Evolutionary conservation across 352 stramenopile genomes (phyloP).

Genomic region (Halophytophthora batemanensis): DNA sequence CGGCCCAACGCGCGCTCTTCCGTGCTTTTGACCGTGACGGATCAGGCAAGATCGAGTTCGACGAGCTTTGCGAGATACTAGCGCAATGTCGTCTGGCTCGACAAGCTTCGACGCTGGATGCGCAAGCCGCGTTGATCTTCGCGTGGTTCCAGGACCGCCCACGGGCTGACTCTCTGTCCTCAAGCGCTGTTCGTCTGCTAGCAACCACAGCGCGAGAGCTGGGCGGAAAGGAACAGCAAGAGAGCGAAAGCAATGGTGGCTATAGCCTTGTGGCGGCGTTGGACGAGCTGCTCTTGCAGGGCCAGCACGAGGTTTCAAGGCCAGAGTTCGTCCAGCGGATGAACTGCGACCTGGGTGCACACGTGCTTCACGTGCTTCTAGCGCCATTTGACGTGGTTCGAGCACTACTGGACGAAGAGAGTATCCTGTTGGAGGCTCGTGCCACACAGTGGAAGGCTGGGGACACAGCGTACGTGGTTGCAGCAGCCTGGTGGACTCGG

Average conservation of each 20-base stretch:
- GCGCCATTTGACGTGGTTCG: slow-evolving; percentile 55
- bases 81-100: slow-evolving; percentile 29
- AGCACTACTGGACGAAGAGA: slow-evolving; percentile 39
- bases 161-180: slow-evolving; percentile 23
- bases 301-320: slow-evolving; percentile 16
- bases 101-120: slow-evolving; percentile 20
- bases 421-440: slow-evolving; percentile 33
- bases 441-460: slow-evolving; percentile 36
- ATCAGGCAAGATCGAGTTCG: slow-evolving; percentile 52
- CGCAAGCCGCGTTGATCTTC: slow-evolving; percentile 48
- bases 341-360: slow-evolving; percentile 20
- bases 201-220: slow-evolving; percentile 27
- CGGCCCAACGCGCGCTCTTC: slow-evolving; percentile 38
- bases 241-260: slow-evolving; percentile 16
- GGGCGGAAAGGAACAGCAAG: slow-evolving; percentile 11
- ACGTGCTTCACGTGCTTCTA: slow-evolving; percentile 48
- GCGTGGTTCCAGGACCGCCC: slow-evolving; percentile 47
- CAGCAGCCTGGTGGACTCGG: slow-evolving; percentile 52
- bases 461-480: slow-evolving; percentile 50
- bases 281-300: slow-evolving; percentile 18
- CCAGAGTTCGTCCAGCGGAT: slow-evolving; percentile 20
- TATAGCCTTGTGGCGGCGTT: slow-evolving; percentile 24
- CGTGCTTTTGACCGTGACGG: slow-evolving; percentile 43
- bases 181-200: slow-evolving; percentile 33
- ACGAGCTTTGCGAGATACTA: slow-evolving; percentile 62